These are phyloP conservation scores for Oryza punctata DNA, from an alignment of 176 grass and related monocot species.

Conservation along the genomic window DNA sequence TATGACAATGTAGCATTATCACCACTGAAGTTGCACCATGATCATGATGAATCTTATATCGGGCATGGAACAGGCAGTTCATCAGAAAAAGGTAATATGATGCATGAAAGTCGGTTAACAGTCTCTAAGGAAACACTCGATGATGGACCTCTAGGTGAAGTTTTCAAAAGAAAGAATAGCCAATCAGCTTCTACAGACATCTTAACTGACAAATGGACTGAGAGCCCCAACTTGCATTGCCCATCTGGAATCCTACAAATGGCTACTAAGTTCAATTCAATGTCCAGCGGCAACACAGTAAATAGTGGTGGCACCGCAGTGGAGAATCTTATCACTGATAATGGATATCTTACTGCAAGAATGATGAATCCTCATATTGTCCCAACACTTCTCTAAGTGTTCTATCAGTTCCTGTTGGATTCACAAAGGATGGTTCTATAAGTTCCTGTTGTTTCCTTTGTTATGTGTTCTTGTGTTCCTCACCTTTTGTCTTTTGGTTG, in stretches of 20 bases:
- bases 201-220: constrained; percentile 52
- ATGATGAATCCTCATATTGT: constrained; percentile 29
- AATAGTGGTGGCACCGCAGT: constrained; percentile 44
- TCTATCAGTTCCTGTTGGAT: constrained; percentile 7
- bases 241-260: constrained; percentile 59
- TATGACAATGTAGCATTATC: constrained; percentile 41
- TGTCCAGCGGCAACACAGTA: constrained; percentile 50
- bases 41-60: constrained; percentile 41
- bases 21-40: constrained; percentile 49
- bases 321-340: constrained; percentile 46
- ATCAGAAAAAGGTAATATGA: constrained; percentile 22
- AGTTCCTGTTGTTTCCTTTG: constrained; percentile 3
- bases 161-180: constrained; percentile 64
- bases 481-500: constrained; percentile 2
- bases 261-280: constrained; percentile 51
- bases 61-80: constrained; percentile 3
- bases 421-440: background rate
- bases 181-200: constrained; percentile 48
- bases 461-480: background rate
- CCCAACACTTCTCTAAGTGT: constrained; percentile 38
- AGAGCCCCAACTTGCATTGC: constrained; percentile 34
- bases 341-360: constrained; percentile 34
- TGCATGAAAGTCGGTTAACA: constrained; percentile 40
- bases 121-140: constrained; percentile 69
- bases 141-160: constrained; percentile 87